Conservation (phyloP, 73 alveolate genomes). For the Breviolum minutum region DNA sequence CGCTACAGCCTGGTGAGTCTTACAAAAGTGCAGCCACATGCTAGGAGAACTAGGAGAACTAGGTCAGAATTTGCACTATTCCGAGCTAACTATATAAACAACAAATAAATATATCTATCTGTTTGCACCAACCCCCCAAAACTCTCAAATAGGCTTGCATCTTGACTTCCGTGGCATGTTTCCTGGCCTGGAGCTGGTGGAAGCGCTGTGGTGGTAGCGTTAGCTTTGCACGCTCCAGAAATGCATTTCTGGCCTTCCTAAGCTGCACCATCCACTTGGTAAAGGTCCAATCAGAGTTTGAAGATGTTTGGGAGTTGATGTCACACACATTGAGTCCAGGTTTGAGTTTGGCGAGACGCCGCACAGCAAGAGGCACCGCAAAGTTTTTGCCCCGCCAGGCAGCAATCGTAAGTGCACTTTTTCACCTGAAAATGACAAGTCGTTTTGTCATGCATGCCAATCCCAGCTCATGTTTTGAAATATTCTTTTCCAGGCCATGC, state of each 20-base stretch:
- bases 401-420: conserved; percentile 21
- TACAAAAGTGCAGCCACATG: not conserved
- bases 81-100: too few species aligned
- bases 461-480: too few species aligned
- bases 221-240: not conserved
- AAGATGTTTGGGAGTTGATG: not conserved
- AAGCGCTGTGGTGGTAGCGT: not conserved
- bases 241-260: conserved; percentile 7
- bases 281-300: not conserved
- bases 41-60: too few species aligned
- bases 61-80: too few species aligned
- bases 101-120: too few species aligned
- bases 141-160: too few species aligned
- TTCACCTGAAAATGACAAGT: not conserved
- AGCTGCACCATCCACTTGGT: not conserved
- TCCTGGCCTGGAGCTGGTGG: conserved; percentile 22
- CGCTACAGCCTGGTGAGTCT: not conserved
- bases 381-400: not conserved
- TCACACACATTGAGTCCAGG: too few species aligned
- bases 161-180: too few species aligned
- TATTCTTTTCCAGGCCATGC: not conserved
- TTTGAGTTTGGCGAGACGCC: not conserved
- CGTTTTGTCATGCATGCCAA: too few species aligned
- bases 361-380: conserved; percentile 26
- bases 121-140: too few species aligned